Conservation (phyloP, 768 basidiomycete genomes). For the Kwoniella europaea region DNA sequence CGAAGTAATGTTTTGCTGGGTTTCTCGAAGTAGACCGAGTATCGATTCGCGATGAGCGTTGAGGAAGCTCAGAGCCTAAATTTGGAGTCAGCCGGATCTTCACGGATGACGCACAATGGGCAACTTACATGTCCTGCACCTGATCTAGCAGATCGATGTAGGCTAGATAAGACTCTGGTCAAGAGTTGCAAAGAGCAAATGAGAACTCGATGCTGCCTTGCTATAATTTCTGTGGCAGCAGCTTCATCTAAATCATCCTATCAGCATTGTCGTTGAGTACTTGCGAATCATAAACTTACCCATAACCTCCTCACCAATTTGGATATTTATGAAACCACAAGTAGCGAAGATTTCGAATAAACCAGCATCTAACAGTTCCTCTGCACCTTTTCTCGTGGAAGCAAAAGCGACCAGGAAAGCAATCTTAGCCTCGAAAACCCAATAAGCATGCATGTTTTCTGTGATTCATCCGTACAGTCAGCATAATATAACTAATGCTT, state of each 20-base stretch:
- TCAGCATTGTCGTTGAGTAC: neutral
- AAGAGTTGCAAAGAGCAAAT: slow-evolving; percentile 84
- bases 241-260: slow-evolving; percentile 62
- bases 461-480: neutral
- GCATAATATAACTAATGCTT: too few species aligned
- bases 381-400: slow-evolving; percentile 80
- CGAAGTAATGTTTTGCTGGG: slow-evolving; percentile 67
- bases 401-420: slow-evolving; percentile 83
- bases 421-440: slow-evolving; percentile 95
- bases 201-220: slow-evolving; percentile 88
- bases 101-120: neutral
- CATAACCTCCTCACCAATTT: slow-evolving; percentile 78
- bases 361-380: slow-evolving; percentile 78
- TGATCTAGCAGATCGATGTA: slow-evolving; percentile 61
- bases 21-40: slow-evolving; percentile 78
- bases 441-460: slow-evolving; percentile 89
- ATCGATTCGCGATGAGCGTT: slow-evolving; percentile 82
- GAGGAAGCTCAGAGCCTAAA: slow-evolving; percentile 78
- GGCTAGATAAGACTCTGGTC: slow-evolving; percentile 74
- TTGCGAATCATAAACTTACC: slow-evolving; percentile 61
- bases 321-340: slow-evolving; percentile 84
- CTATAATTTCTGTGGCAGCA: slow-evolving; percentile 59
- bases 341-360: slow-evolving; percentile 74
- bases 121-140: slow-evolving; percentile 44
- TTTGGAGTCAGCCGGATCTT: neutral